Percentiles rank a stretch among this genome's conserved stretches.
phyloP scores from a whole-genome alignment of 768 basidiomycete genomes.

The Lactifluus piperatus region DNA sequence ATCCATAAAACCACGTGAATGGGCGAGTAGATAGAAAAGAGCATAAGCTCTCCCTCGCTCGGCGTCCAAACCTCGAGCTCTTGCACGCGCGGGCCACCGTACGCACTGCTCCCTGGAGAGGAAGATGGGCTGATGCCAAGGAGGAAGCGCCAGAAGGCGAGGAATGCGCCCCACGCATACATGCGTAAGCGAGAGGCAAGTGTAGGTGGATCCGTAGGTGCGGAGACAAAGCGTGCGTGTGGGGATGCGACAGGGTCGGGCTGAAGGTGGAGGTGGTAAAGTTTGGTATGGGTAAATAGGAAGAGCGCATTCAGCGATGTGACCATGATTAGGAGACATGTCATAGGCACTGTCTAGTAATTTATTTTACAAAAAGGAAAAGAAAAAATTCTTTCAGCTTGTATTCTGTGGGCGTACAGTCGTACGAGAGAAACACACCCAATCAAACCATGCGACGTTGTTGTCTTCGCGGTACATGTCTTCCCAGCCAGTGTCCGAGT shows the following conservation, averaged over 20 bases:
- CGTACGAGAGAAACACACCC: constrained; percentile 39
- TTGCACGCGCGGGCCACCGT: constrained; percentile 41
- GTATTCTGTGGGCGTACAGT: neutral
- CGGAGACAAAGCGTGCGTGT: constrained; percentile 57
- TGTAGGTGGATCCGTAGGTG: constrained; percentile 35
- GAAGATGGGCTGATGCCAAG: constrained; percentile 45
- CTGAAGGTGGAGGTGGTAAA: constrained; percentile 60
- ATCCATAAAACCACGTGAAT: constrained; percentile 69
- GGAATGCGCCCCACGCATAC: constrained; percentile 41
- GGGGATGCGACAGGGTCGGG: constrained; percentile 61
- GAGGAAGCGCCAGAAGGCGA: constrained; percentile 56
- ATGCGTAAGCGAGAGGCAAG: constrained; percentile 22
- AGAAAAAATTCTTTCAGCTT: neutral
- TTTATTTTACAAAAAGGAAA: neutral
- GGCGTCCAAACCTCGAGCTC: constrained; percentile 76
- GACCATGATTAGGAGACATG: constrained; percentile 43
- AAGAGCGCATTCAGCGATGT: constrained; percentile 55
- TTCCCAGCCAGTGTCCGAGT: constrained; percentile 71
- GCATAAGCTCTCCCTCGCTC: constrained; percentile 54
- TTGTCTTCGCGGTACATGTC: constrained; percentile 63
- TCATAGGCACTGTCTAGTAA: constrained; percentile 54
- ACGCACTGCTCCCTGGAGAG: constrained; percentile 13
- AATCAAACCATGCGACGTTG: constrained; percentile 66
- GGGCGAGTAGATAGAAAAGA: constrained; percentile 75
- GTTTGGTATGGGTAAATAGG: constrained; percentile 58